Evolutionary conservation across 1,284 basidiomycete genomes (phyloP), one percentile per base, ranked within the genome.

Genomic region (Grifola frondosa): DNA sequence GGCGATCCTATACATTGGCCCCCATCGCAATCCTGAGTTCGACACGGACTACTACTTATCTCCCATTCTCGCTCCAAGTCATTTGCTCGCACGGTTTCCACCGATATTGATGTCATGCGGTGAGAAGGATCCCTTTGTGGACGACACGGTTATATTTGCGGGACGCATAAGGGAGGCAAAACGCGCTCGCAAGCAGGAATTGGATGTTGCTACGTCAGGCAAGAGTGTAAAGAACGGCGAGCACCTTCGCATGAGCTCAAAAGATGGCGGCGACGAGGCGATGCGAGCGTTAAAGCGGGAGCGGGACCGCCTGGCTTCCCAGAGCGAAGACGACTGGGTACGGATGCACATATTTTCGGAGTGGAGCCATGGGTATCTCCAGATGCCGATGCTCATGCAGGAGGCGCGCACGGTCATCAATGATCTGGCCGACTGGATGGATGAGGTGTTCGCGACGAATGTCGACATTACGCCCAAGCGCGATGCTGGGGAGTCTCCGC

Each of bases 1-100:
- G 95, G 94, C 95, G 2, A 95, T 98, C 57, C 73, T 97, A 44
- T 98, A 98, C 68, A 88, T 98, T 49, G 96, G 96, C 1, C 94
- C 95, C 0, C 80, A 89, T 56, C 84, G 84, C 41, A 88, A 92
- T 60, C 95, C 96, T 12, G 93, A 98, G 65, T 92, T 98, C 63
- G 82, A 85, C 45, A 88, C 88, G 30, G 94, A 99, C 73, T 98
- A 97, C 67, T 86, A 89, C 67, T 84, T 98, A 49, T 97, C 93
- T 10, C 96, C 96, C 1, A 88, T 98, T 54, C 79, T 98, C 36
- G 83, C 94, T 3, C 96, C 96, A 1, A 71, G 77, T 25, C 73
- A 81, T 42, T 72, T 97, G 11, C 79, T 99, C 10, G 92, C 90
- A 1, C 86, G 91, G 59, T 97, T 98, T 66, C 96, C 96, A 26